Percentiles rank a stretch among this genome's conserved stretches.
These are phyloP conservation scores for Botryotinia convoluta DNA, from an alignment of 2,329 filamentous ascomycete genomes.

Conservation along the genomic window DNA sequence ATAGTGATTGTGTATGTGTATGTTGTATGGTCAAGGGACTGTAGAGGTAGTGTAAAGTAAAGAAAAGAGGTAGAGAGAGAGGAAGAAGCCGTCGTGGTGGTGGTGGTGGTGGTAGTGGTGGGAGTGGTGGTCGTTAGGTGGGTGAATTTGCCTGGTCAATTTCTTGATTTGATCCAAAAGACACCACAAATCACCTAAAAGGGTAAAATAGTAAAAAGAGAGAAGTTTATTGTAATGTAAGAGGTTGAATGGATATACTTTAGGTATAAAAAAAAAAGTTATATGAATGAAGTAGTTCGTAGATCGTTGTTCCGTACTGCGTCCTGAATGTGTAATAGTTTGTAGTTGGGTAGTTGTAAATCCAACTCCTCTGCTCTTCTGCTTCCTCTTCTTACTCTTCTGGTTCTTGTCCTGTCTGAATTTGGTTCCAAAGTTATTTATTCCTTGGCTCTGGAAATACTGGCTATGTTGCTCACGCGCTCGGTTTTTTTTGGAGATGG, in stretches of 20 bases:
- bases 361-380: not conserved
- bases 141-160: not conserved
- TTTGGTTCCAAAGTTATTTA: not conserved
- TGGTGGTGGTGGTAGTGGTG: not conserved
- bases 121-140: not conserved
- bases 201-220: not conserved
- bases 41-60: not conserved
- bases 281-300: not conserved
- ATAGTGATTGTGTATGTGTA: not conserved
- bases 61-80: not conserved
- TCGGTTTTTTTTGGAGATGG: not conserved
- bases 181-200: not conserved
- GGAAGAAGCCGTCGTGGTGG: not conserved
- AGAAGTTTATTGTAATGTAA: not conserved
- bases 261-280: not conserved
- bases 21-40: not conserved
- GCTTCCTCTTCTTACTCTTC: not conserved
- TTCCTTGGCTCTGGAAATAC: conserved; percentile 1
- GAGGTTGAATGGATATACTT: not conserved
- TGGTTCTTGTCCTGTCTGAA: not conserved
- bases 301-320: not conserved
- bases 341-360: not conserved
- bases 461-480: conserved; percentile 2
- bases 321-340: not conserved
- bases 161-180: not conserved